Conservation (phyloP, 768 basidiomycete species). For the Suillus lakei region DNA sequence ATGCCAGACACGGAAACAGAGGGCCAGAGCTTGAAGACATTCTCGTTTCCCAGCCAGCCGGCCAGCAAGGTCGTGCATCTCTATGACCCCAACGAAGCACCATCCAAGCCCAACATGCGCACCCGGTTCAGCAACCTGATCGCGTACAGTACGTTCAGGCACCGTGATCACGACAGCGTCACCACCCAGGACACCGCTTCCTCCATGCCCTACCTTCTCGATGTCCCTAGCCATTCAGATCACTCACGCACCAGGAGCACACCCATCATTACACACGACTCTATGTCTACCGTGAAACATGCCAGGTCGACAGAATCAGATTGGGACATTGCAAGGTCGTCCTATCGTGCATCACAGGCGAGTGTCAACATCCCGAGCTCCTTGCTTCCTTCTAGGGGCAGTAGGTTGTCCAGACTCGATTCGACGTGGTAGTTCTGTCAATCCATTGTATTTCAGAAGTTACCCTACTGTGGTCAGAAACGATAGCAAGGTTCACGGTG, state of each 20-base stretch:
- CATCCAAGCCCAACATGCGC: slow-evolving; percentile 4
- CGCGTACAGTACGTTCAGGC: slow-evolving; percentile 1
- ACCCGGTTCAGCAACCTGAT: slow-evolving; percentile 9
- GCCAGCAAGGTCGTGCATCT: background rate
- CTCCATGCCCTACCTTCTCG: background rate
- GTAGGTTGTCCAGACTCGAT: background rate
- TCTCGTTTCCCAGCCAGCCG: background rate
- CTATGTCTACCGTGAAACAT: background rate
- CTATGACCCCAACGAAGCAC: background rate
- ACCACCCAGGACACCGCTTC: slow-evolving; percentile 9
- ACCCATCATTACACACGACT: background rate
- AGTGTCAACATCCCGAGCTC: background rate
- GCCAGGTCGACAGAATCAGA: background rate
- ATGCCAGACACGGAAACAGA: background rate
- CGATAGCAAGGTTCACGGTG: background rate
- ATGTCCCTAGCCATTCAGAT: slow-evolving; percentile 2
- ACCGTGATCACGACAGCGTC: slow-evolving; percentile 12
- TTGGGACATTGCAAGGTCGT: background rate
- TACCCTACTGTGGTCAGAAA: background rate
- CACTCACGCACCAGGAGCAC: slow-evolving; percentile 3
- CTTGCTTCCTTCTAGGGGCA: background rate
- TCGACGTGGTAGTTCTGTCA: background rate
- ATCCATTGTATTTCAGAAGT: background rate
- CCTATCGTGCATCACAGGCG: background rate
- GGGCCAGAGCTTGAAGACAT: slow-evolving; percentile 3